A percentile compares a stretch with the other conserved stretches of the same genome.
Conservation (phyloP, 139 green algal species). For the Spirogloea muscicola region DNA sequence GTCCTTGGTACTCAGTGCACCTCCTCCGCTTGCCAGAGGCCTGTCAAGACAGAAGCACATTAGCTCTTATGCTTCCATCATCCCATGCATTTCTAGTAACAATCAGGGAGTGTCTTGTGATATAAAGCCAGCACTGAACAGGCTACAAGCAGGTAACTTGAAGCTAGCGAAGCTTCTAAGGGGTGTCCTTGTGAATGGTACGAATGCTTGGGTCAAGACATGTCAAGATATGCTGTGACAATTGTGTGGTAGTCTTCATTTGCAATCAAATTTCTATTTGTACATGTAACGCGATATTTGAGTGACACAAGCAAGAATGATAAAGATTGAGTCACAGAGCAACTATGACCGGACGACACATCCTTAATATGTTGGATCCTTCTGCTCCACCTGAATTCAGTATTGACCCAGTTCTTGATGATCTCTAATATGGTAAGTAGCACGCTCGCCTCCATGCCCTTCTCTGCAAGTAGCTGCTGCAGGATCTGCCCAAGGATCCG, state of each 20-base stretch:
- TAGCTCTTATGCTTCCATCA: too few relatives aligned
- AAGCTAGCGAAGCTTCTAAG: background rate
- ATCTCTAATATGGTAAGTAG: slow-evolving; percentile 48
- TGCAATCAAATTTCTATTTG: background rate
- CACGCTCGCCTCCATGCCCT: slow-evolving; percentile 35
- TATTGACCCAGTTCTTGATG: slow-evolving; percentile 47
- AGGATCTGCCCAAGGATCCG: slow-evolving; percentile 68
- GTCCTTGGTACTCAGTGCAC: slow-evolving; percentile 70
- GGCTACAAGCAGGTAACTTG: background rate
- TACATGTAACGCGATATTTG: background rate
- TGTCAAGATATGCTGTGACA: background rate
- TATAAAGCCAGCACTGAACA: background rate
- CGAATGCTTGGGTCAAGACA: background rate
- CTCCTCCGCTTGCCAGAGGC: slow-evolving; percentile 2
- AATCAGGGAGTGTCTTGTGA: background rate
- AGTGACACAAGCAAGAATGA: background rate
- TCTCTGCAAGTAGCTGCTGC: slow-evolving; percentile 45
- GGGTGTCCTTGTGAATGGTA: background rate
- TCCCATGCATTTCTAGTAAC: background rate
- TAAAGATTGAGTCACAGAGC: background rate
- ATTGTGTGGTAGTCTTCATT: background rate
- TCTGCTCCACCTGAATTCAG: slow-evolving; percentile 24
- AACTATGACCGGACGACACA: background rate
- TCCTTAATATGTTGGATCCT: background rate
- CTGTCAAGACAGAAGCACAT: too few relatives aligned